A percentile compares a stretch with the other conserved stretches of the same genome.
Evolutionary conservation across 208 protist species (phyloP).

Genomic region (Acanthamoeba quina): DNA sequence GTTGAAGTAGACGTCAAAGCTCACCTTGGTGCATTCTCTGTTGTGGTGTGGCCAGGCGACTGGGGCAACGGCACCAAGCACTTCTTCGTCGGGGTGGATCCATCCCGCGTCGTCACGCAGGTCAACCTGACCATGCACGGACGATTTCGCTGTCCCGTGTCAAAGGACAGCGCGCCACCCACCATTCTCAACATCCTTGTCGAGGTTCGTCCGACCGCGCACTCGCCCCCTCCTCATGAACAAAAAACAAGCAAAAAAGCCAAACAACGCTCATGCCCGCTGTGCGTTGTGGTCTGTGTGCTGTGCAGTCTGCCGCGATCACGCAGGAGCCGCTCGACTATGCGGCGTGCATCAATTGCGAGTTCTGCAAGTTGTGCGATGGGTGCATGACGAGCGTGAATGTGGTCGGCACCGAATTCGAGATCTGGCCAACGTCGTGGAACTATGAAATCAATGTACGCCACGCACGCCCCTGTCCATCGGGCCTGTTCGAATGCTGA

Average conservation of each 20-base stretch:
- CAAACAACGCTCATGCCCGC: background rate
- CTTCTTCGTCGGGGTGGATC: slow-evolving; percentile 42
- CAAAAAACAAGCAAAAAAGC: background rate
- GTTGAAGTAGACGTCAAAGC: background rate
- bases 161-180: background rate
- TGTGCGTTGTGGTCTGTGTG: background rate
- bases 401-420: slow-evolving; percentile 57
- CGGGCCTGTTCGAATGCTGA: background rate
- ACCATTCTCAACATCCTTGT: slow-evolving; percentile 69
- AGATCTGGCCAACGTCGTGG: slow-evolving; percentile 5
- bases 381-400: background rate
- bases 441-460: slow-evolving; percentile 52
- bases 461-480: background rate
- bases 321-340: slow-evolving; percentile 45
- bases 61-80: slow-evolving; percentile 69
- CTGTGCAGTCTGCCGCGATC: background rate
- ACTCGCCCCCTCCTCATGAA: background rate
- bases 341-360: slow-evolving; percentile 17
- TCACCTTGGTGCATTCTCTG: background rate
- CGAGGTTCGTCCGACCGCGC: background rate
- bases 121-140: slow-evolving; percentile 73
- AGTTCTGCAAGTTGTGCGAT: slow-evolving; percentile 44
- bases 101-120: slow-evolving; percentile 45
- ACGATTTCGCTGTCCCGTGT: slow-evolving; percentile 16
- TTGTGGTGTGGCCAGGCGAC: background rate